A percentile compares a stretch with the other conserved stretches of the same genome.
Evolutionary conservation across 2,329 filamentous ascomycete genomes (phyloP).

Genomic region (Orbilia blumenaviensis): DNA sequence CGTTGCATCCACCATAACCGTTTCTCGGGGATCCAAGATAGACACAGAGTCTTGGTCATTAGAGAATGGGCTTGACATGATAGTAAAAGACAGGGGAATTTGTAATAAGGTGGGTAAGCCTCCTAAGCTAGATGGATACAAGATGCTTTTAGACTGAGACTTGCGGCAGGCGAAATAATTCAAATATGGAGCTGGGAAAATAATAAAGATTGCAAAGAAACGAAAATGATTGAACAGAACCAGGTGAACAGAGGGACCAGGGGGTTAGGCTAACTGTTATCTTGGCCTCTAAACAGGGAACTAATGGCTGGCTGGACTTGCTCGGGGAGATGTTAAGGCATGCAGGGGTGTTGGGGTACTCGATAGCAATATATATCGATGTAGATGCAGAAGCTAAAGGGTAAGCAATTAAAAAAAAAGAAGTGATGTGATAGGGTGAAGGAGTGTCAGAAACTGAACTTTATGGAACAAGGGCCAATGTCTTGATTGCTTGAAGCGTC

Average conservation of each 20-base stretch:
- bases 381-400: not conserved
- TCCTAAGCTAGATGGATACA: no score
- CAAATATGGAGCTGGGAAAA: not conserved
- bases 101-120: no score
- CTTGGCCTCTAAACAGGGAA: not conserved
- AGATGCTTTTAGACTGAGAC: not conserved
- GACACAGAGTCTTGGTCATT: not conserved
- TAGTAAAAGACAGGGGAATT: no score
- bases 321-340: not conserved
- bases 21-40: not conserved
- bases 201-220: not conserved
- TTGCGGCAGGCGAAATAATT: not conserved
- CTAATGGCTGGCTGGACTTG: not conserved
- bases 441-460: not conserved
- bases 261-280: not conserved
- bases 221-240: not conserved
- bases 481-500: not conserved
- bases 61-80: constrained; percentile 7
- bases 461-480: not conserved
- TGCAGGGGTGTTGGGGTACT: not conserved
- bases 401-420: not conserved
- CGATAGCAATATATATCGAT: no score
- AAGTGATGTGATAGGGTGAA: not conserved
- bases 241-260: not conserved
- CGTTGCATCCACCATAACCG: not conserved